Evolutionary conservation across 352 stramenopile species (phyloP).

Genomic region (Phytopythium boreale): DNA sequence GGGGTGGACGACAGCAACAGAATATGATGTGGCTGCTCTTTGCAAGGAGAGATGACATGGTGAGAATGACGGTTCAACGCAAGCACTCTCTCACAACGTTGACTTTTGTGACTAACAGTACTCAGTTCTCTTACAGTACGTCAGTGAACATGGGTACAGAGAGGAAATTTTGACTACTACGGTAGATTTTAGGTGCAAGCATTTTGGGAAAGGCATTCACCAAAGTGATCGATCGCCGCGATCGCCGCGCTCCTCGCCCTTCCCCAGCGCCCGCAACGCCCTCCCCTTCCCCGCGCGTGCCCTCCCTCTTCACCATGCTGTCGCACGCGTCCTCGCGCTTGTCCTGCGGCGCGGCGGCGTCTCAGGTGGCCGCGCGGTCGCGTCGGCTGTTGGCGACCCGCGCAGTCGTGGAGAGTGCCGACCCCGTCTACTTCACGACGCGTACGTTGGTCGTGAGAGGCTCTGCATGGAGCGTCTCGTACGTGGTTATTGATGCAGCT

Average conservation of each 20-base stretch:
- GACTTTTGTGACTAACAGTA: background rate
- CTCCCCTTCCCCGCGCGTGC: background rate
- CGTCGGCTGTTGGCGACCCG: constrained; percentile 7
- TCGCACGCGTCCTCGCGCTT: constrained; percentile 5
- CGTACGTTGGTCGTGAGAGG: constrained; percentile 24
- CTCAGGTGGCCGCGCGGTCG: background rate
- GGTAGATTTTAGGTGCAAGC: background rate
- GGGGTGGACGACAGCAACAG: background rate
- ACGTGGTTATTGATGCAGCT: background rate
- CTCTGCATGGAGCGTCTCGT: background rate
- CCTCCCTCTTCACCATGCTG: background rate
- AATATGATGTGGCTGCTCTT: background rate
- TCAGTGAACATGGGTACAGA: background rate
- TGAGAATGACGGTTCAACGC: background rate
- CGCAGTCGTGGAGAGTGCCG: constrained; percentile 4
- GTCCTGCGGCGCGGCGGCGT: background rate
- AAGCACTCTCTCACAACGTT: background rate
- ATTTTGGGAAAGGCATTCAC: background rate
- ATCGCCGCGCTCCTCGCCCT: background rate
- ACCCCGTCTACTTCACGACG: constrained; percentile 66
- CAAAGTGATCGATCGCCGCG: background rate
- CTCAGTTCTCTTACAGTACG: background rate
- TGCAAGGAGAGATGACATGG: background rate
- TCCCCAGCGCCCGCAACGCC: background rate
- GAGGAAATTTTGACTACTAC: background rate